A percentile compares a stretch with the other conserved stretches of the same genome.
Evolutionary conservation across 164 flowering plant genomes (phyloP).

Genomic region (Sedum album): DNA sequence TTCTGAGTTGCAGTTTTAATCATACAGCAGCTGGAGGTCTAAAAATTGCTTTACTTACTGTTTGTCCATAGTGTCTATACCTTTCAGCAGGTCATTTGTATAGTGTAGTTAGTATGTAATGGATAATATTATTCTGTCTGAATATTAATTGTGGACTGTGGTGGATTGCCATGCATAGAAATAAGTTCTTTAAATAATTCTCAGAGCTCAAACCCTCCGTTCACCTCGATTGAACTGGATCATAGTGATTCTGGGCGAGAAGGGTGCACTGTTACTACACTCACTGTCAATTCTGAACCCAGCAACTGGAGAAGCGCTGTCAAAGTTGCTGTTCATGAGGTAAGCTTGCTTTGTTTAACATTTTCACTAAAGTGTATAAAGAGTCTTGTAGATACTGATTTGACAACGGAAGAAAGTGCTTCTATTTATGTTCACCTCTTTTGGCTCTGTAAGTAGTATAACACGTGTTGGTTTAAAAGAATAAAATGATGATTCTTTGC

Average conservation of each 20-base stretch:
- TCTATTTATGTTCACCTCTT: not conserved
- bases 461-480: not conserved
- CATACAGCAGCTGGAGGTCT: too few species aligned
- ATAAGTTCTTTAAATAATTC: not conserved
- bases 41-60: too few species aligned
- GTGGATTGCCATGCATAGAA: not conserved
- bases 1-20: too few species aligned
- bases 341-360: slow-evolving; percentile 21
- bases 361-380: not conserved
- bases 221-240: slow-evolving; percentile 90
- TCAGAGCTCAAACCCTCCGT: slow-evolving; percentile 99
- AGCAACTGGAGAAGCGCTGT: slow-evolving; percentile 89
- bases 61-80: too few species aligned
- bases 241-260: slow-evolving; percentile 99
- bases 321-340: slow-evolving; percentile 97
- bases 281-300: slow-evolving; percentile 95
- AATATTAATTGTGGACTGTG: not conserved
- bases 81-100: too few species aligned
- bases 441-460: not conserved
- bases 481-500: not conserved
- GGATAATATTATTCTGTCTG: not conserved
- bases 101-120: not conserved
- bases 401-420: not conserved
- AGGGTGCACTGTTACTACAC: slow-evolving; percentile 98
- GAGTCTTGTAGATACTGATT: not conserved